A percentile compares a stretch with the other conserved stretches of the same genome.
phyloP scores from a whole-genome alignment of 176 grass and related monocot genomes.

The Zea mays region DNA sequence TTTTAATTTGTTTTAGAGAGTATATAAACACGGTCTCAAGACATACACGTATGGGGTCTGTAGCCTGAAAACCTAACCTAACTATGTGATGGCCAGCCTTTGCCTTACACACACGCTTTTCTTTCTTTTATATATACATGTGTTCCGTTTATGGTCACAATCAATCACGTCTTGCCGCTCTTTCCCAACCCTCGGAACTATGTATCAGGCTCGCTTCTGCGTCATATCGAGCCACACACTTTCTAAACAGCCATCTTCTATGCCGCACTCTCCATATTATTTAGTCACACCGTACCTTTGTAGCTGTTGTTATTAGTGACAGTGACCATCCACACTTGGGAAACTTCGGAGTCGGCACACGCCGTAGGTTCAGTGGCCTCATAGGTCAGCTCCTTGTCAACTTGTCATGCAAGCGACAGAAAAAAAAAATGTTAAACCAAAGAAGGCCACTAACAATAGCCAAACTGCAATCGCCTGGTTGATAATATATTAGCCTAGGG shows the following conservation, averaged over 20 bases:
- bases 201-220: background rate
- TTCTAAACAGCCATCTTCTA: background rate
- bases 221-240: background rate
- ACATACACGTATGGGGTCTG: background rate
- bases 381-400: slow-evolving; percentile 25
- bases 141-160: background rate
- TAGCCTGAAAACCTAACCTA: background rate
- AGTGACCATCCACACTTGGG: slow-evolving; percentile 34
- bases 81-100: background rate
- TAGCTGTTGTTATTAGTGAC: slow-evolving; percentile 30
- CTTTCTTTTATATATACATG: background rate
- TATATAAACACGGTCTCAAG: background rate
- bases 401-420: slow-evolving; percentile 12
- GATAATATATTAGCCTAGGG: background rate
- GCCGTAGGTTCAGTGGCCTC: slow-evolving; percentile 26
- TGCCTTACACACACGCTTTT: background rate
- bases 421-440: slow-evolving; percentile 14
- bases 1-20: background rate
- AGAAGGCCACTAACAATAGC: slow-evolving; percentile 34
- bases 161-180: background rate
- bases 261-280: background rate
- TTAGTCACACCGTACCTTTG: background rate
- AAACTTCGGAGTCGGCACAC: slow-evolving; percentile 38
- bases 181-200: background rate
- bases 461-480: background rate